Conservation (phyloP, 75 land plant species). For the Cunninghamia lanceolata region DNA sequence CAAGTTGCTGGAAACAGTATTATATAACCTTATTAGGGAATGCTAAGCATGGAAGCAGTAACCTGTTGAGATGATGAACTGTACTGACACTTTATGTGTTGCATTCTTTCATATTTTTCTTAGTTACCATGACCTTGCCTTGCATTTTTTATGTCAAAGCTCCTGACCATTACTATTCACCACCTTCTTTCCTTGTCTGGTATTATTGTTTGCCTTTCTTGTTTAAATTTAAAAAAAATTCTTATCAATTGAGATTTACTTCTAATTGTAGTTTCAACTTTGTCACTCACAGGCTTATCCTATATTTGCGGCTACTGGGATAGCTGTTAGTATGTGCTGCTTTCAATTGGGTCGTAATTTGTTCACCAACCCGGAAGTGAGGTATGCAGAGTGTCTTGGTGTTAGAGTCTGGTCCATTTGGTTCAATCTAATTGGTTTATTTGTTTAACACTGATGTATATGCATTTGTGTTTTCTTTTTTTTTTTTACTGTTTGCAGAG, state of each 20-base stretch:
- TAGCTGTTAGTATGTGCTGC: constrained; percentile 54
- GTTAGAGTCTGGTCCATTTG: neutral
- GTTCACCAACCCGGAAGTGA: constrained; percentile 75
- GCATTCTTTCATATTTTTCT: neutral
- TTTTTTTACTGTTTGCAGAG: constrained; percentile 29
- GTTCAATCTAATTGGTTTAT: neutral
- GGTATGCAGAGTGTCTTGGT: constrained; percentile 29
- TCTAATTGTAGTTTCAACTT: neutral
- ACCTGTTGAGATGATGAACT: neutral
- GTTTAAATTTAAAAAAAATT: neutral
- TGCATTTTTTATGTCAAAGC: neutral
- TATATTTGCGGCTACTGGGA: constrained; percentile 64
- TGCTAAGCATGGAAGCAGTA: neutral
- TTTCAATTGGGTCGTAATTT: constrained; percentile 67
- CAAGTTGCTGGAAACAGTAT: neutral
- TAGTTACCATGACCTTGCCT: neutral
- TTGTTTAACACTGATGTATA: neutral
- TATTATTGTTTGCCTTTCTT: neutral
- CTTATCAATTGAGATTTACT: neutral
- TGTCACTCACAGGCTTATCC: constrained; percentile 65
- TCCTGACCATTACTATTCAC: too few relatives aligned
- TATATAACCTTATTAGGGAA: too few relatives aligned
- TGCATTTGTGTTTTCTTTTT: neutral
- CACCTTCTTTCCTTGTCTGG: neutral
- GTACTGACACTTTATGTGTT: too few relatives aligned